Evolutionary conservation across 1,139 yeast species (phyloP), one percentile per base, ranked within the genome.

Genomic region (Tardiomyces blankii): DNA sequence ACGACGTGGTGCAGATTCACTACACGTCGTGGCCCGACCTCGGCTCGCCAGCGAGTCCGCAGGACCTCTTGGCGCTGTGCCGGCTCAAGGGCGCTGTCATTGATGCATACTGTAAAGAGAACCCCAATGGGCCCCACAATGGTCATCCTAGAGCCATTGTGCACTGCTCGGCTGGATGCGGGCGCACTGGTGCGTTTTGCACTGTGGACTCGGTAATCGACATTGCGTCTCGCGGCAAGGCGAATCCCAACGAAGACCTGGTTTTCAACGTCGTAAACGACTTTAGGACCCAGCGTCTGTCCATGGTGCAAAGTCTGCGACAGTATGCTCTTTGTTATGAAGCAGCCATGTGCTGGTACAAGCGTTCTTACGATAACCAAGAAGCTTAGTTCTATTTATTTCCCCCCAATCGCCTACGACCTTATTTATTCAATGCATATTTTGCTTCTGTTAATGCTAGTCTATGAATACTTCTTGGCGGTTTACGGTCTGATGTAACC

Each of bases 91-190:
- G 54, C 18, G 42, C 43, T 13, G 43, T 55, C n/a, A 32, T 62
- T 39, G 40, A 46, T 11, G 50, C 49, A 13, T 47, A 38, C 39
- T 45, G 19, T 38, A 44, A 18, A 35, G 38, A 38, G 11, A 7
- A n/a, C 23, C 41, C 35, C 5, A 13, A 39, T 14, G 41, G 33
- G 13, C 32, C 44, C 12, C 25, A 7, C 25, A 47, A 47, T 13
- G 43, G 44, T 18, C 53, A 54, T 33, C 57, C 57, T 4, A 33
- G 46, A 25, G 66, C 81, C 0, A 63, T 84, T 27, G 85, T 85
- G 9, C 95, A 87, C 62, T 86, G 96, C 61, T 80, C 89, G 4
- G 95, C 96, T 0, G 96, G 96, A 0, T 86, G 95, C 64, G 96
- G 96, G 2, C 74, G 96, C 53, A 86, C 95, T 0, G 95, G 96